These are phyloP conservation scores for Mycena sp. DNA, from an alignment of 1,284 basidiomycete genomes.

Conservation along the genomic window DNA sequence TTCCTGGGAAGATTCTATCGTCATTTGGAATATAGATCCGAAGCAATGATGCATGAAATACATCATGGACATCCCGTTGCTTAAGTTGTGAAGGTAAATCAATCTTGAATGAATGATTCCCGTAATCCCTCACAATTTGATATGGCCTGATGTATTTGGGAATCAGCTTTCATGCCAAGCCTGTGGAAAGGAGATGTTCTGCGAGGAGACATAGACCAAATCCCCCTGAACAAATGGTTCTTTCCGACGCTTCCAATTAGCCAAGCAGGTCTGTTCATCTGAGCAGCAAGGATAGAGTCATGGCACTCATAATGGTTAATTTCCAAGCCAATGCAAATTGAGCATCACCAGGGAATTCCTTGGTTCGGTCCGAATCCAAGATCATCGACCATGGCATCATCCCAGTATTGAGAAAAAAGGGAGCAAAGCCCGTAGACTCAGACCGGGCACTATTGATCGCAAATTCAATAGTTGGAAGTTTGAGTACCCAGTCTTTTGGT, in stretches of 20 bases:
- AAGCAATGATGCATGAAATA: too few species aligned
- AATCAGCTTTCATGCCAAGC: not conserved
- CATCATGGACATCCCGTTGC: conserved; percentile 33
- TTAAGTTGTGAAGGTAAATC: conserved; percentile 26
- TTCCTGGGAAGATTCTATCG: conserved; percentile 36
- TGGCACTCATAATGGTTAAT: too few species aligned
- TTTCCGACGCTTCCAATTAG: too few species aligned
- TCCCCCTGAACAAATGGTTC: too few species aligned
- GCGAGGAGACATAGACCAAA: too few species aligned
- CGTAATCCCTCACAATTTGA: conserved; percentile 27
- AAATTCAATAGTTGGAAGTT: conserved; percentile 9
- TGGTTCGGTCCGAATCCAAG: conserved; percentile 9
- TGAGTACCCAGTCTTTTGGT: not conserved
- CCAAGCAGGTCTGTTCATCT: too few species aligned
- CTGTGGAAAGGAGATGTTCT: conserved; percentile 34
- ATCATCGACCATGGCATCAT: conserved; percentile 5
- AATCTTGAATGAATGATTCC: too few species aligned
- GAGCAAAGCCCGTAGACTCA: conserved; percentile 5
- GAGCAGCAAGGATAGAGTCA: too few species aligned
- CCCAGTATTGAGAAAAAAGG: conserved; percentile 16
- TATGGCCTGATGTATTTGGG: conserved; percentile 16
- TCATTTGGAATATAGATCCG: conserved; percentile 34
- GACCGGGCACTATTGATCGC: conserved; percentile 9
- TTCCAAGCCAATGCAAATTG: conserved; percentile 22
- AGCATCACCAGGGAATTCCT: conserved; percentile 35